Base-by-base conservation (phyloP, 106 monocot species). In the Platanthera guangdongensis region DNA sequence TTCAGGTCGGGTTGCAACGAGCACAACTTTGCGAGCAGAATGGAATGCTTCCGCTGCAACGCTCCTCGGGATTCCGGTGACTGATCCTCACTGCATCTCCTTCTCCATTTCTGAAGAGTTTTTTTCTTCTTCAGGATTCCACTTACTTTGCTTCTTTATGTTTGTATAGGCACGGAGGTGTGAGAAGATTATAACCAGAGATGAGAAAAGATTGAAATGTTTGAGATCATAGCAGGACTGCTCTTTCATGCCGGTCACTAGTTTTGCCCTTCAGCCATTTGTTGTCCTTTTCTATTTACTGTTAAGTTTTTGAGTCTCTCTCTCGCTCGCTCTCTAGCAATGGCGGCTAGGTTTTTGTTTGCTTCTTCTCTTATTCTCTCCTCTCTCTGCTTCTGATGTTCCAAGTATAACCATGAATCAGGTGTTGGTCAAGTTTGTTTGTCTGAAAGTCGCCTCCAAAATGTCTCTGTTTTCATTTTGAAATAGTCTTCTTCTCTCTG, bases 11-110 rank as follows among this genome's bases (percentile, higher is more conserved):
- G 92, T 11, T 92, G 92, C 81, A 87, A 92, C 18, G 89, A 87
- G 80, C 90, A 90, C 82, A 93, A 93, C 78, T 93, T 90, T 72
- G 92, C 92, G 9, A 93, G 90, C 84, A 85, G 92, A 74, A 87
- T 81, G 80, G 92, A 92, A 78, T 92, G 92, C 81, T 89, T 86
- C 74, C 76, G 89, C 59, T 92, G 92, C 87, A 85, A 83, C 62
- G 87, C 87, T n/a, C 89, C 92, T 48, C 80, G 92, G 57, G 88
- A 89, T 52, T 75, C 88, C 5, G 86, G 92, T 92, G 68, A 39
- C 14, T 13, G 32, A 74, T 73, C n/a, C 51, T 72, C 5, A 7
- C 8, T 19, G 7, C 22, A 50, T 8, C 18, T 51, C 6, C 72
- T 11, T 69, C 15, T 71, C 14, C 47, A 8, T 47, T 13, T 45